These are phyloP conservation scores for Trametes punicea DNA, from an alignment of 768 basidiomycete genomes.

Conservation along the genomic window DNA sequence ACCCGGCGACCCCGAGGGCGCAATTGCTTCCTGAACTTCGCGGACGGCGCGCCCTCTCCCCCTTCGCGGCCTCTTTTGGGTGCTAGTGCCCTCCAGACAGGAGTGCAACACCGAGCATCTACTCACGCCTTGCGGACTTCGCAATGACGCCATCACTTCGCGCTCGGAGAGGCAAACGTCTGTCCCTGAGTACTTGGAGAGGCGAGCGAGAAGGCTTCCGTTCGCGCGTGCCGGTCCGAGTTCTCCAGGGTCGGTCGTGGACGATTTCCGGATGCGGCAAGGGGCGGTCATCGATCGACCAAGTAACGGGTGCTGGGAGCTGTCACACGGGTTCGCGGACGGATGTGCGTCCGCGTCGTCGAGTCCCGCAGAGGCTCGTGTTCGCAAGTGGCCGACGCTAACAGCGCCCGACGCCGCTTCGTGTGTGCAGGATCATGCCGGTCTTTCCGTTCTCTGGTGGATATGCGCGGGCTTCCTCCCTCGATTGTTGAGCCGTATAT, in stretches of 20 bases:
- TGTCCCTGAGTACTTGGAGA: neutral
- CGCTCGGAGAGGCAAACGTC: neutral
- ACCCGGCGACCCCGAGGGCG: neutral
- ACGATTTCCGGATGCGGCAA: neutral
- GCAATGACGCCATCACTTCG: conserved; percentile 1
- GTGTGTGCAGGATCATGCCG: neutral
- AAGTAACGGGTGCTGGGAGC: neutral
- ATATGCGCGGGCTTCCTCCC: neutral
- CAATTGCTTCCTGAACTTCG: neutral
- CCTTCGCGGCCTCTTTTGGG: neutral
- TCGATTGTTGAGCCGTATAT: neutral
- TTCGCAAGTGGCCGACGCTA: neutral
- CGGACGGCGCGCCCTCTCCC: neutral
- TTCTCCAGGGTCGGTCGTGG: too few relatives aligned
- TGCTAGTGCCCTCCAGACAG: neutral
- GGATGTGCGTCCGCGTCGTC: neutral
- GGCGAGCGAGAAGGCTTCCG: neutral
- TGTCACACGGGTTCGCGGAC: neutral
- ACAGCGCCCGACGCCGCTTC: neutral
- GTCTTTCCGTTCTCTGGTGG: neutral
- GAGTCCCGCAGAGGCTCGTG: neutral
- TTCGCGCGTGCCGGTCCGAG: neutral
- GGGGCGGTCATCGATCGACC: conserved; percentile 5
- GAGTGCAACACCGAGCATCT: too few relatives aligned
- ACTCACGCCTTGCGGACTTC: too few relatives aligned